Conservation (phyloP, 78 protist genomes). For the Guillardia theta region DNA sequence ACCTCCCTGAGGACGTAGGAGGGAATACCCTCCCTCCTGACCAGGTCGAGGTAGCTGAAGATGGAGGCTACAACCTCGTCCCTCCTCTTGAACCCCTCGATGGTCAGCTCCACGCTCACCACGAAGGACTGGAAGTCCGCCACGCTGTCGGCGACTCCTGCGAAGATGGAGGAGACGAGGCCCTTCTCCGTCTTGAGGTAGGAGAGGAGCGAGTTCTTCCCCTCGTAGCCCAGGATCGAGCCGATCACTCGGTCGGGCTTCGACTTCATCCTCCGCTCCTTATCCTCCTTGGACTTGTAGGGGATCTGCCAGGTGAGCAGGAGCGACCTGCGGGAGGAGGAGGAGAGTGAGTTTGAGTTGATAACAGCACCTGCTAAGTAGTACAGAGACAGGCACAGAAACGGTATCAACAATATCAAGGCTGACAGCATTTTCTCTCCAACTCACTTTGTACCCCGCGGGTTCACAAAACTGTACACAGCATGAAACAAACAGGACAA, state of each 20-base stretch:
- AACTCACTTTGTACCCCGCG: too few relatives aligned
- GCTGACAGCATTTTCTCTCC: too few relatives aligned
- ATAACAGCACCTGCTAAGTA: too few relatives aligned
- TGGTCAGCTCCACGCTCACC: background rate
- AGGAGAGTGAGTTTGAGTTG: too few relatives aligned
- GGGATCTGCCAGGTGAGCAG: background rate
- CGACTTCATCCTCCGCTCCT: background rate
- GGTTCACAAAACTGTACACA: too few relatives aligned
- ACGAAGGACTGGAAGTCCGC: background rate
- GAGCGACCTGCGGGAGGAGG: too few relatives aligned
- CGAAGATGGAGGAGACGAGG: background rate
- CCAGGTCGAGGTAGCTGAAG: background rate
- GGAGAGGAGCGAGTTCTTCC: conserved; percentile 39
- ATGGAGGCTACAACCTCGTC: background rate
- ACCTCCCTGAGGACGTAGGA: background rate
- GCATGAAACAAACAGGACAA: too few relatives aligned
- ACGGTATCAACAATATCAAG: too few relatives aligned
- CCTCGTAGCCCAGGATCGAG: conserved; percentile 72
- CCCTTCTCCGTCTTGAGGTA: background rate
- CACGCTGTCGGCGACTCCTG: background rate
- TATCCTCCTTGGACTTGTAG: background rate
- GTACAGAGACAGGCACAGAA: too few relatives aligned
- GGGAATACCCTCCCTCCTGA: background rate
- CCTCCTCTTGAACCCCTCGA: background rate
- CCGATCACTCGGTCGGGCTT: background rate